Base-by-base conservation (phyloP, 805 yeast genomes). In the Candida saitoana region DNA sequence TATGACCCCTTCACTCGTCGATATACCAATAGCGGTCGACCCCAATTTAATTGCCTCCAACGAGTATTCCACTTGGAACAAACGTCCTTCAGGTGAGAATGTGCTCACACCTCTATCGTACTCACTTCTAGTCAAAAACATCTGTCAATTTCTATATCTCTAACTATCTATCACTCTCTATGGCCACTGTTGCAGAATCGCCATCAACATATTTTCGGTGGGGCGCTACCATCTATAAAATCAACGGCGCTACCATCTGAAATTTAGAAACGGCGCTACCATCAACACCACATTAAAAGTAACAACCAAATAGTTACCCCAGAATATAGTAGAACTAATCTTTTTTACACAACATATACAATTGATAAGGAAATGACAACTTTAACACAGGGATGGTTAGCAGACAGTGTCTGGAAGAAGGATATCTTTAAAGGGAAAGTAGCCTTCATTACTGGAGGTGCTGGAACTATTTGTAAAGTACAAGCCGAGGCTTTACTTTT, bases 121-220 rank as follows among this genome's bases (percentile, higher is more conserved):
- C 74, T 93, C 99, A 69, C 96, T 86, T 82, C 99, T 85, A n/a
- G 99, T 93, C 52, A 93, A 77, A 69, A 93, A 93, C 99, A 93
- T 93, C n/a, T n/a, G n/a, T n/a, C n/a, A n/a, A n/a, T n/a, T n/a
- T n/a, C n/a, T n/a, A n/a, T n/a, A n/a, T n/a, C n/a, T n/a, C n/a
- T n/a, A n/a, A n/a, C n/a, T n/a, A n/a, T n/a, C n/a, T n/a, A n/a
- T n/a, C n/a, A n/a, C n/a, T n/a, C n/a, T n/a, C n/a, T n/a, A n/a
- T n/a, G n/a, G n/a, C n/a, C n/a, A n/a, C n/a, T 22, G 27, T 11
- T 22, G 11, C 27, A 6, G 11, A 22, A 22, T 22, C 27, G 27
- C 27, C 27, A 22, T 22, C 27, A 22, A 22, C 27, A 22, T 7
- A 6, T 22, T 22, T 22, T 11, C 6, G 6, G 27, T 22, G 27